These are phyloP conservation scores for Cyclospora cayetanensis DNA, from an alignment of 169 alveolate species.

Conservation along the genomic window DNA sequence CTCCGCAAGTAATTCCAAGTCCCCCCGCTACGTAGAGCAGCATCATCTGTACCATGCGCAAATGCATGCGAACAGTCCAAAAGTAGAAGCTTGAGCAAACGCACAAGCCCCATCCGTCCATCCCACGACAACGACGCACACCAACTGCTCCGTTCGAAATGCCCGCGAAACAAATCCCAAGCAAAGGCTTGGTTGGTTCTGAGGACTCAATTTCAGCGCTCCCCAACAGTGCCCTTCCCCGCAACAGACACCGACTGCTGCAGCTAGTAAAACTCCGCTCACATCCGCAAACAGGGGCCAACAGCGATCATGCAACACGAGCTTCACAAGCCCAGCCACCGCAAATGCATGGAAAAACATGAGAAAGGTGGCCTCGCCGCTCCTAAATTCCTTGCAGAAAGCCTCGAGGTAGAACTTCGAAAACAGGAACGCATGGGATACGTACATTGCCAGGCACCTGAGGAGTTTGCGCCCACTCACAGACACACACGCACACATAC, in stretches of 20 bases:
- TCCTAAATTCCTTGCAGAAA: conserved; percentile 77
- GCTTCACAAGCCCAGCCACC: conserved; percentile 75
- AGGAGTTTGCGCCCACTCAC: not conserved
- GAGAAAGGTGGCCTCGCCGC: conserved; percentile 76
- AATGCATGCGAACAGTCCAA: no score
- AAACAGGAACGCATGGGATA: conserved; percentile 44
- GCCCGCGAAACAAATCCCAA: not conserved
- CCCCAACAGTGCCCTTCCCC: no score
- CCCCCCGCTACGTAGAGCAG: conserved; percentile 81
- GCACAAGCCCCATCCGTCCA: not conserved
- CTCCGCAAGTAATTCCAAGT: conserved; percentile 89
- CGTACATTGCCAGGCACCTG: conserved; percentile 65
- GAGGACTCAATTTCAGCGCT: no score
- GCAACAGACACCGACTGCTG: no score
- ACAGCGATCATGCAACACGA: conserved; percentile 74
- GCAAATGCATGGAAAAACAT: conserved; percentile 79
- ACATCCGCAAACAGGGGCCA: conserved; percentile 78
- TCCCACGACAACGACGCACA: not conserved
- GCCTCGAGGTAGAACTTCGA: conserved; percentile 43
- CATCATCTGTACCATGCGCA: conserved; percentile 52
- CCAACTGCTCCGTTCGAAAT: not conserved
- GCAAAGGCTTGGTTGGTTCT: not conserved
- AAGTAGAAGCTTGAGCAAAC: not conserved
- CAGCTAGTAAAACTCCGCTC: no score
- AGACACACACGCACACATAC: not conserved